These are phyloP conservation scores for Apodospora peruviana DNA, from an alignment of 495 filamentous ascomycete species.

Conservation along the genomic window DNA sequence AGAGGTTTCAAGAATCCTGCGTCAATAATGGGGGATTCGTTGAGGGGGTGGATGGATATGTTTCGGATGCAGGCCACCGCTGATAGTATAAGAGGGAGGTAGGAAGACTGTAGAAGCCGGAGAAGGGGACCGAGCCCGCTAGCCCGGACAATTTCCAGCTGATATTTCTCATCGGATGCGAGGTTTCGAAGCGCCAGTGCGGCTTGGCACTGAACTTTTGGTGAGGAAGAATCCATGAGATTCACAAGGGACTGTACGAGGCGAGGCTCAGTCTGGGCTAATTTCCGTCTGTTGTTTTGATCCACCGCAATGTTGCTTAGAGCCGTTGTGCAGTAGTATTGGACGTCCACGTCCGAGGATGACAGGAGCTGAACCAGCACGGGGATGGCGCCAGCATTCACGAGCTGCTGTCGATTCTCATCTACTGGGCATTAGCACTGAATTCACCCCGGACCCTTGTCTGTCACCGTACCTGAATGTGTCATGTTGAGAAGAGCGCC, in stretches of 20 bases:
- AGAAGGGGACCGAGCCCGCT: slow-evolving; percentile 79
- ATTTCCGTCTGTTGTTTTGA: slow-evolving; percentile 77
- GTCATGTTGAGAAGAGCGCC: slow-evolving; percentile 98
- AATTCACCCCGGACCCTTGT: background rate
- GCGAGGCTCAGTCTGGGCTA: slow-evolving; percentile 82
- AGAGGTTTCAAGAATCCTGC: slow-evolving; percentile 90
- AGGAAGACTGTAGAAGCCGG: slow-evolving; percentile 86
- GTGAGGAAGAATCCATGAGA: slow-evolving; percentile 93
- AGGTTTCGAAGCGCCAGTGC: slow-evolving; percentile 91
- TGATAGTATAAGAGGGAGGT: slow-evolving; percentile 91
- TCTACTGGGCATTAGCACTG: slow-evolving; percentile 49
- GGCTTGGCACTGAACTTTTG: slow-evolving; percentile 97
- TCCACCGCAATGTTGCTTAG: slow-evolving; percentile 98
- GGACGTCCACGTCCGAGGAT: slow-evolving; percentile 90
- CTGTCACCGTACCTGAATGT: slow-evolving; percentile 71
- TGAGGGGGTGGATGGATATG: slow-evolving; percentile 97
- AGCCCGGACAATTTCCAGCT: slow-evolving; percentile 91
- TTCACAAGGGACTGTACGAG: slow-evolving; percentile 90
- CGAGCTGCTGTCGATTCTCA: slow-evolving; percentile 94
- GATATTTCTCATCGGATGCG: slow-evolving; percentile 97
- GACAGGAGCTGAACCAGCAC: slow-evolving; percentile 91
- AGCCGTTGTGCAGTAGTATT: slow-evolving; percentile 98
- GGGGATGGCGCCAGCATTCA: slow-evolving; percentile 93
- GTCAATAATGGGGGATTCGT: slow-evolving; percentile 99
- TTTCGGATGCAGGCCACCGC: slow-evolving; percentile 98